These are phyloP conservation scores for Pyrus communis DNA, from an alignment of 306 rosid genomes.

Conservation along the genomic window DNA sequence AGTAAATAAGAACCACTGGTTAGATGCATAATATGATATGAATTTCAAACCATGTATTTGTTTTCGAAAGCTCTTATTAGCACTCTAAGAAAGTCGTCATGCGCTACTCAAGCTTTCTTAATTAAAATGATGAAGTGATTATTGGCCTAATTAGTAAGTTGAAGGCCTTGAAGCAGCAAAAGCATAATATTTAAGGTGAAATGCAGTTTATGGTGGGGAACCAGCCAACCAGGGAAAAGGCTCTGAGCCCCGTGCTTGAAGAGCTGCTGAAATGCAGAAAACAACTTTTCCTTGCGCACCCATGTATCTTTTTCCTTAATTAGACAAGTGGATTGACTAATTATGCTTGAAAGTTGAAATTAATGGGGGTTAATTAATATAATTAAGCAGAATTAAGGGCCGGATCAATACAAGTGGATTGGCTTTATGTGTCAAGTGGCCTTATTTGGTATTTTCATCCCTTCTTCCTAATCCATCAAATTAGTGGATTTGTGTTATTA, in stretches of 20 bases:
- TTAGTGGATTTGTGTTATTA: too few species aligned
- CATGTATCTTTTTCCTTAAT: conserved; percentile 1
- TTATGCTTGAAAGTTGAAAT: not conserved
- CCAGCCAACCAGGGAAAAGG: not conserved
- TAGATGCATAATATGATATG: too few species aligned
- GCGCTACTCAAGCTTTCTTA: not conserved
- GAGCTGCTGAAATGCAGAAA: conserved; percentile 2
- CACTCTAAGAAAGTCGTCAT: not conserved
- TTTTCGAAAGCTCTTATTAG: not conserved
- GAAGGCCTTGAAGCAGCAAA: not conserved
- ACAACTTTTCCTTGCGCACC: not conserved
- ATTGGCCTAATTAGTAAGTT: not conserved
- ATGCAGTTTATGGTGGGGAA: not conserved
- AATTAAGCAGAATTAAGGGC: not conserved
- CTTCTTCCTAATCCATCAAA: too few species aligned
- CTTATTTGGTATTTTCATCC: not conserved
- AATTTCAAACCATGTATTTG: too few species aligned
- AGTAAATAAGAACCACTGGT: too few species aligned
- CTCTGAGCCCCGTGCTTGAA: conserved; percentile 12
- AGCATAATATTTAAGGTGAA: not conserved
- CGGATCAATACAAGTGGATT: not conserved
- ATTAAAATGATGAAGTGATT: not conserved
- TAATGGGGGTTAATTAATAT: not conserved
- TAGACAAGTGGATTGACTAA: not conserved
- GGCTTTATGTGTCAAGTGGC: conserved; percentile 1